phyloP scores from a whole-genome alignment of 1,284 basidiomycete species.

The Filobasidium uniguttulatum region DNA sequence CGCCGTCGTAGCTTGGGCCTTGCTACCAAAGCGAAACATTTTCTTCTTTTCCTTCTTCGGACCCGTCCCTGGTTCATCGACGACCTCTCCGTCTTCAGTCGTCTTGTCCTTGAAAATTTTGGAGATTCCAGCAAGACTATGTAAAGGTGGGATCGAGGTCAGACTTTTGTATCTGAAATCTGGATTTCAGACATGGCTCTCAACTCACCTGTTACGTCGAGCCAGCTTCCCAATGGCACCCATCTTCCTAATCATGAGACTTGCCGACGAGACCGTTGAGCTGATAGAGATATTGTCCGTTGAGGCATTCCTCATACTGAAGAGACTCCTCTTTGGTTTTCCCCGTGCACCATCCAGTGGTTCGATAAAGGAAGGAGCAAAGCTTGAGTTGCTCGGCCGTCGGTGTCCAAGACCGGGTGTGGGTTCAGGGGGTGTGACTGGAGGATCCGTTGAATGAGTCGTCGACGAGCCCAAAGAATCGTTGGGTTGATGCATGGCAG shows the following conservation, averaged over 20 bases:
- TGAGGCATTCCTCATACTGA: conserved; percentile 84
- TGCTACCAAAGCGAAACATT: conserved; percentile 32
- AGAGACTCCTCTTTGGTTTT: conserved; percentile 47
- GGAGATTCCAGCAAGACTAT: conserved; percentile 72
- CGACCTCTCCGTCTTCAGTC: conserved; percentile 42
- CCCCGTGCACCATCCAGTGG: conserved; percentile 23
- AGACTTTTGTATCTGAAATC: not conserved
- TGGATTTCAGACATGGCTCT: not conserved
- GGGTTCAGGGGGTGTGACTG: conserved; percentile 22
- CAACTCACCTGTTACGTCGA: conserved; percentile 52
- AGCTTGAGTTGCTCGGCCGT: conserved; percentile 14
- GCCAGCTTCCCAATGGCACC: conserved; percentile 87
- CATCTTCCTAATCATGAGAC: conserved; percentile 93
- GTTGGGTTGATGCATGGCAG: conserved; percentile 7
- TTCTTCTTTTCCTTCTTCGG: conserved; percentile 18
- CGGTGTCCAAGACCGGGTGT: conserved; percentile 6
- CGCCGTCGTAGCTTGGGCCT: conserved; percentile 54
- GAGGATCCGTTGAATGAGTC: conserved; percentile 23
- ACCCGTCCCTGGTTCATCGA: conserved; percentile 36
- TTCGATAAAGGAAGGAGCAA: conserved; percentile 14
- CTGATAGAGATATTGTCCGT: conserved; percentile 96
- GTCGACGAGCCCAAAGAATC: conserved; percentile 23
- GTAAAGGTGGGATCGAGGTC: not conserved
- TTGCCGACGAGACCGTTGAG: conserved; percentile 90
- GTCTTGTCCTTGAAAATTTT: conserved; percentile 85